phyloP scores from a whole-genome alignment of 1,284 basidiomycete species.

The Stygiomarasmius scandens region DNA sequence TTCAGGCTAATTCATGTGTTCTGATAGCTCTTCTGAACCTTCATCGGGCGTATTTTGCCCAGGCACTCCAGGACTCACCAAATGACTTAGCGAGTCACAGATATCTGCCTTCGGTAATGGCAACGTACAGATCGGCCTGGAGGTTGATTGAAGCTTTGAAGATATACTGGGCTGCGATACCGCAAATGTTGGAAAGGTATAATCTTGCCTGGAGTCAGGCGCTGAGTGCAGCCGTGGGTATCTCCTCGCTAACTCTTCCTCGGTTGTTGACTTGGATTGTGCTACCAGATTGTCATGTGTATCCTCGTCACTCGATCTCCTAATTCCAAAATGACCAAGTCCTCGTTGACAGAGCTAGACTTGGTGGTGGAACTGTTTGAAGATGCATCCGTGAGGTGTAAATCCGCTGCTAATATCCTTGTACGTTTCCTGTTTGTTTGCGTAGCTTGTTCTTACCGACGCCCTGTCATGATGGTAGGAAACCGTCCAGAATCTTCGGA shows the following conservation, averaged over 20 bases:
- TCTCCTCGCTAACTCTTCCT: not conserved
- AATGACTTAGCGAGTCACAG: slow-evolving; percentile 59
- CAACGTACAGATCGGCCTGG: slow-evolving; percentile 72
- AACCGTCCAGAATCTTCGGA: slow-evolving; percentile 50
- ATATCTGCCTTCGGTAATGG: slow-evolving; percentile 68
- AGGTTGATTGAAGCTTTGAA: slow-evolving; percentile 54
- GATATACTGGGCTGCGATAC: slow-evolving; percentile 41
- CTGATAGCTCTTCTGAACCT: slow-evolving; percentile 63
- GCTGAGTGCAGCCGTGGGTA: slow-evolving; percentile 61
- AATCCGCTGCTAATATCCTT: slow-evolving; percentile 50
- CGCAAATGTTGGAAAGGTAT: slow-evolving; percentile 47
- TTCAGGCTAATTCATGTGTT: not conserved
- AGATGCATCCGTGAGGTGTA: slow-evolving; percentile 47
- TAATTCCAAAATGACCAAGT: slow-evolving; percentile 52
- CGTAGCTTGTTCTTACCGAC: slow-evolving; percentile 5
- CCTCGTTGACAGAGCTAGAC: slow-evolving; percentile 62
- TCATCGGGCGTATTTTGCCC: slow-evolving; percentile 69
- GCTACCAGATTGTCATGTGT: slow-evolving; percentile 65
- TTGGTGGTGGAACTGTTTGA: slow-evolving; percentile 52
- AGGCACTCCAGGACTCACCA: slow-evolving; percentile 62
- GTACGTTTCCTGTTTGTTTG: slow-evolving; percentile 31
- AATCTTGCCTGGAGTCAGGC: slow-evolving; percentile 61
- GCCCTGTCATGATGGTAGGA: slow-evolving; percentile 28
- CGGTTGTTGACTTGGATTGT: not conserved
- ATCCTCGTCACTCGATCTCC: slow-evolving; percentile 63